Base-by-base conservation (phyloP, 1,139 yeast genomes). In the Candida smagusa region DNA sequence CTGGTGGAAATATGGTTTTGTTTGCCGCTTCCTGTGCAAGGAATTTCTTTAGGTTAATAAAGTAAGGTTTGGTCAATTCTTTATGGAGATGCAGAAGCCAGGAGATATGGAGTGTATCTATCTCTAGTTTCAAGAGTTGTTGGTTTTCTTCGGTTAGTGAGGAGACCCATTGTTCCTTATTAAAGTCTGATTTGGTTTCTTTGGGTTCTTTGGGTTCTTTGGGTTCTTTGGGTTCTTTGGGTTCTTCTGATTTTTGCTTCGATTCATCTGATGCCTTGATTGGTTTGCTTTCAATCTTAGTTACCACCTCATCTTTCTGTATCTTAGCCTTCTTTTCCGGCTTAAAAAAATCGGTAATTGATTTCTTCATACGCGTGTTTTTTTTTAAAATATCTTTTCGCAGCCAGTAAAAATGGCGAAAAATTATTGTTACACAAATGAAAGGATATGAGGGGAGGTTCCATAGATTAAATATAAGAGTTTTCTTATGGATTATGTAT, bases 21-120 rank as follows among this genome's bases (percentile, higher is more conserved):
- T 63, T 64, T 27, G 57, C 43, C 41, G 66, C 73, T 2, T 61
- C 40, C 9, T 41, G 44, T 6, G 28, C 27, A 7, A 88, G 63
- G 52, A 82, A 88, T 48, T 58, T 56, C 52, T 90, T 90, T 44
- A 92, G 68, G 12, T 74, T 61, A n/a, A 88, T 58, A 50, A 92
- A 94, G 57, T 90, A 90, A 1, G 95, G 94, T 58, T 89, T 86
- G 23, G 86, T 83, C 39, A 92, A 68, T 50, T 92, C 96, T 25
- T 66, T 56, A 52, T 82, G 77, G 12, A 92, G 68, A 7, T 74
- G 71, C 1, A 74, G 72, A 19, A 92, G 74, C 98, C 98, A 92
- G 0, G 87, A 69, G 6, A 76, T 75, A 48, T 87, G 92, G 45
- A 92, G 62, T 0, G 86, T 74, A 1, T 66, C 55, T 31, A 89